phyloP scores from a whole-genome alignment of 2,329 filamentous ascomycete species.

The Cladophialophora psammophila region DNA sequence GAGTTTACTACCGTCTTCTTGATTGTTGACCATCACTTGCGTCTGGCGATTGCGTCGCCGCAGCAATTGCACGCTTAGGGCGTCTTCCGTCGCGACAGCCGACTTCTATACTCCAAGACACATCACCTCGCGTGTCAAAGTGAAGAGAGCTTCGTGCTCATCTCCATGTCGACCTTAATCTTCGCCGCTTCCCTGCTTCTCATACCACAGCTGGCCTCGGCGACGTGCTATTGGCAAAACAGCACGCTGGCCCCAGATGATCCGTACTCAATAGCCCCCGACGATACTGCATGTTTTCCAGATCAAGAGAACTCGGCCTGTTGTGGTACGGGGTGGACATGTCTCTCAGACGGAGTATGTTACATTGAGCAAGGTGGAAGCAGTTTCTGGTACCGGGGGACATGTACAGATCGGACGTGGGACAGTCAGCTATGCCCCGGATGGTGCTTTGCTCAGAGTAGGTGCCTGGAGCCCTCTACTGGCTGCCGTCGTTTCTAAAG shows the following conservation, averaged over 20 bases:
- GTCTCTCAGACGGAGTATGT: constrained; percentile 27
- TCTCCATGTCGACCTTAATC: background rate
- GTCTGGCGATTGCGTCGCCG: background rate
- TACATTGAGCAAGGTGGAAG: constrained; percentile 9
- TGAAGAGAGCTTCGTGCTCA: background rate
- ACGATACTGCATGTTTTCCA: constrained; percentile 28
- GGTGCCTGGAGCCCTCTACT: background rate
- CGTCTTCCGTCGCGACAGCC: background rate
- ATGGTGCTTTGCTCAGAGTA: constrained; percentile 32
- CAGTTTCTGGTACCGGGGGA: constrained; percentile 25
- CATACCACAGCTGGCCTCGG: constrained; percentile 11
- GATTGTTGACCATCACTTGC: background rate
- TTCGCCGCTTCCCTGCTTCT: constrained; percentile 8
- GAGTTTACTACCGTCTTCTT: background rate
- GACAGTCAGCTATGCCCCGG: constrained; percentile 27
- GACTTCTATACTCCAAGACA: background rate
- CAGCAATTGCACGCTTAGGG: background rate
- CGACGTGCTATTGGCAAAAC: constrained; percentile 31
- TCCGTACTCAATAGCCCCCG: constrained; percentile 25
- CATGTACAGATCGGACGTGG: constrained; percentile 30
- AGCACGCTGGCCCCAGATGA: constrained; percentile 24
- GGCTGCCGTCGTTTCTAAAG: no score
- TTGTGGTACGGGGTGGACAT: constrained; percentile 28
- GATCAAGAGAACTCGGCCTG: constrained; percentile 30
- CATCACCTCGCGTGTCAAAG: background rate